These are phyloP conservation scores for Ormosia emarginata DNA, from an alignment of 306 rosid species.

Conservation along the genomic window DNA sequence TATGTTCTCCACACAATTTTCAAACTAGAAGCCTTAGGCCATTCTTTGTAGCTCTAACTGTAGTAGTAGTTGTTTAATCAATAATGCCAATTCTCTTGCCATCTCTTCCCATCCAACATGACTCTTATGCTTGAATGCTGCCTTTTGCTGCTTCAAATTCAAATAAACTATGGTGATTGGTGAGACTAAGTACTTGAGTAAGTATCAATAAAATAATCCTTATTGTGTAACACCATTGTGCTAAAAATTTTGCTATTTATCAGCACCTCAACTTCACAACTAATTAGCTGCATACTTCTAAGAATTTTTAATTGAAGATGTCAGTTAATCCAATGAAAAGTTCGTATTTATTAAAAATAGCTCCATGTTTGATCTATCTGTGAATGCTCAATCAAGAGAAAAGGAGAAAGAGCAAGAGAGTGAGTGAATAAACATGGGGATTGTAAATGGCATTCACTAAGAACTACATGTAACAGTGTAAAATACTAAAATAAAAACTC, in stretches of 20 bases:
- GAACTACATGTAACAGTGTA: neutral
- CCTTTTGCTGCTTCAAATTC: too few species aligned
- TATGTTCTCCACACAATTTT: neutral
- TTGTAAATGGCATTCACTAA: neutral
- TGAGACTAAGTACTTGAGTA: too few species aligned
- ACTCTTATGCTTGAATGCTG: too few species aligned
- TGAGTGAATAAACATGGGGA: neutral
- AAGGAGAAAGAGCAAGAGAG: neutral
- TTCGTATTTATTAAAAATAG: neutral
- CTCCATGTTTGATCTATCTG: neutral
- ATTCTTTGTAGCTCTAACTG: neutral
- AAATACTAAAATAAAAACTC: constrained; percentile 16
- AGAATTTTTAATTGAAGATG: neutral
- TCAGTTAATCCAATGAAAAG: neutral
- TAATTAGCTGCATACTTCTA: neutral
- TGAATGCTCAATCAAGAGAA: neutral
- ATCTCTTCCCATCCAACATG: too few species aligned
- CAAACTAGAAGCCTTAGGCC: neutral
- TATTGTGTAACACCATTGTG: too few species aligned
- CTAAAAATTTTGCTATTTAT: neutral
- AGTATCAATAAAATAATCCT: too few species aligned
- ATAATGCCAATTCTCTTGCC: too few species aligned
- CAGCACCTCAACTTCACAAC: neutral
- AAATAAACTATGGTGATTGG: too few species aligned
- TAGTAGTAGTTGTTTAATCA: too few species aligned